Base-by-base conservation (phyloP, 139 green algal species). In the Micractinium conductrix region DNA sequence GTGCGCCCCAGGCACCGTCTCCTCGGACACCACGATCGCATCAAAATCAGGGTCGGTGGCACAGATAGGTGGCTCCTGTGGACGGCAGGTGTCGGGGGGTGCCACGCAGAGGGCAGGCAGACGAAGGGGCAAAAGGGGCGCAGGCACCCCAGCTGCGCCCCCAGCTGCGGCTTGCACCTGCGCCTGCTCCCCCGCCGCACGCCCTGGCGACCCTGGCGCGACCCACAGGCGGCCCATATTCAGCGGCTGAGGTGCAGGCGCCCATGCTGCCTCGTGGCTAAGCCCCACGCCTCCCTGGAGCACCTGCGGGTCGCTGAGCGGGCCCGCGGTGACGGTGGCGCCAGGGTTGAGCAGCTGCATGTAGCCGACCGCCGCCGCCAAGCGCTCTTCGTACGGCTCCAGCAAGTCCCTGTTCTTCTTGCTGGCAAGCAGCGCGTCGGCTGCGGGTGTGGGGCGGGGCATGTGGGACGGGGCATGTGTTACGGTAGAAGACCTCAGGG, bases 21-120 rank as follows among this genome's bases (percentile, higher is more conserved):
- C 96, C 55, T 92, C 63, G 0, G 91, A 96, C n/a, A 98, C 94
- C 17, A 98, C 96, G 44, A 98, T 85, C 0, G 92, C 96, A 48
- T 95, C 69, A 89, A 98, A 96, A 35, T 74, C 58, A 2, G 87
- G 71, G 24, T 94, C 89, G 14, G 93, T 93, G 58, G 95, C 94
- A 7, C 94, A 94, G 19, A 89, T 42, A 2, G 93, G 95, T 7
- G 95, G 94, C 63, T 90, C 93, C 88, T 93, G 60, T 24, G 37
- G 33, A 16, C 1, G 4, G 28, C 0, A 33, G 62, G 62, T 28
- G 26, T 2, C 62, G 19, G 62, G n/a, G n/a, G n/a, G n/a, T 38
- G 62, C 4, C 62, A 40, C 26, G 62, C 62, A n/a, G n/a, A n/a
- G 14, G 62, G 30, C 26, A 68, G 60, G 60, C 60, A 65, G 26